Evolutionary conservation across 106 monocot genomes (phyloP), one percentile per base, ranked within the genome.

Genomic region (Acorus calamus): DNA sequence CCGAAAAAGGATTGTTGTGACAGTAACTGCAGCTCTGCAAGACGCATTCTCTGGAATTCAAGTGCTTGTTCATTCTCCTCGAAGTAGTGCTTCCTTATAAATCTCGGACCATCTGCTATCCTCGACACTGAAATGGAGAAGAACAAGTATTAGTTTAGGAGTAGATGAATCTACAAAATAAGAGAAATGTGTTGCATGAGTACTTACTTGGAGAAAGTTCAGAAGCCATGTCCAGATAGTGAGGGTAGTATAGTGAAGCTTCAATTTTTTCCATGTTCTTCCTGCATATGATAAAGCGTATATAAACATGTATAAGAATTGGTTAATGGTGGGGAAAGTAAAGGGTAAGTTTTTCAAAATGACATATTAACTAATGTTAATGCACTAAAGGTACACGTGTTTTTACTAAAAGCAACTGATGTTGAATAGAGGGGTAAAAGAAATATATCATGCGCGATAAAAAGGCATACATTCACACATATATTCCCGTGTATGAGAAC

Each of bases 171-270:
- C 13, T n/a, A 12, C 6, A 63, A 13, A 49, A 3, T 12, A 7
- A 49, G 8, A 48, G 1, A 63, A 11, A 63, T 11, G 14, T 13
- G 3, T 3, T 46, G 46, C 4, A 9, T 43, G 44, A 8, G 8
- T 8, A 61, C 50, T 74, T 64, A 80, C 80, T 56, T 57, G 63
- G n/a, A 66, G 49, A 47, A 47, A 56, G 41, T 8, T 80, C 71
- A 14, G 61, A 52, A 75, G 70, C 70, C 50, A 69, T 59, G 11
- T 69, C 58, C 12, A 55, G 47, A 59, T 75, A 46, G 4, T 62
- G 70, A 52, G 64, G 50, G 49, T 60, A 66, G 44, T 52, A 61
- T 28, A 47, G 8, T 8, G 49, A 11, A 4, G 70, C 60, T 46
- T 66, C 66, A 12, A 60, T 49, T 60, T 68, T 69, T 42, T 79